Conservation (phyloP, 2,329 filamentous ascomycete genomes). For the Davidsoniella australis region DNA sequence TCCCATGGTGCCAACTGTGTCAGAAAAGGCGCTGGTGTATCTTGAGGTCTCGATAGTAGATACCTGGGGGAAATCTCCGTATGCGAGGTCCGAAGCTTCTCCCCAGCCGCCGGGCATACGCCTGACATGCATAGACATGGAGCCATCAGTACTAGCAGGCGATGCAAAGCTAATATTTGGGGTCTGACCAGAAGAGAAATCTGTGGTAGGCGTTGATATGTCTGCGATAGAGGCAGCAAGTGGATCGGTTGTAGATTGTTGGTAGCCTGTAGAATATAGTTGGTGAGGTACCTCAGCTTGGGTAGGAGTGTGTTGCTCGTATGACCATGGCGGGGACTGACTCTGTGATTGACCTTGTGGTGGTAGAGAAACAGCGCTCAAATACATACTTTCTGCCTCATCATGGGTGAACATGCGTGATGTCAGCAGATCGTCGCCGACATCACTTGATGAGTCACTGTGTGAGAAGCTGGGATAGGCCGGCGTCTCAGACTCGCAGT, state of each 20-base stretch:
- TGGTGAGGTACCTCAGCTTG: neutral
- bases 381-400: conserved; percentile 74
- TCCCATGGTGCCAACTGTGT: too few species aligned
- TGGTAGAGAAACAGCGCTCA: conserved; percentile 49
- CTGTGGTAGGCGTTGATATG: too few species aligned
- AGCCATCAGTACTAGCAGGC: too few species aligned
- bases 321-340: neutral
- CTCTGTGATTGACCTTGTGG: conserved; percentile 15
- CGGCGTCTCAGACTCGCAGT: neutral
- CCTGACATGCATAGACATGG: conserved; percentile 3
- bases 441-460: conserved; percentile 14
- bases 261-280: neutral
- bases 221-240: too few species aligned
- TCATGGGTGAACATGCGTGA: conserved; percentile 63
- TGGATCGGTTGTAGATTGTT: neutral
- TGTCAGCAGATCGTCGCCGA: conserved; percentile 35
- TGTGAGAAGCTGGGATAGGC: neutral
- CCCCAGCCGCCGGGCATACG: conserved; percentile 12
- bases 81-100: neutral
- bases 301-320: neutral
- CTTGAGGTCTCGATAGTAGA: neutral
- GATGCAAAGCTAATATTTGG: too few species aligned
- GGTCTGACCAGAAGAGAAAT: too few species aligned
- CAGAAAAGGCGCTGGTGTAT: neutral
- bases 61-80: too few species aligned